A percentile compares a stretch with the other conserved stretches of the same genome.
Conservation (phyloP, 495 filamentous ascomycete genomes). For the Letharia columbiana region DNA sequence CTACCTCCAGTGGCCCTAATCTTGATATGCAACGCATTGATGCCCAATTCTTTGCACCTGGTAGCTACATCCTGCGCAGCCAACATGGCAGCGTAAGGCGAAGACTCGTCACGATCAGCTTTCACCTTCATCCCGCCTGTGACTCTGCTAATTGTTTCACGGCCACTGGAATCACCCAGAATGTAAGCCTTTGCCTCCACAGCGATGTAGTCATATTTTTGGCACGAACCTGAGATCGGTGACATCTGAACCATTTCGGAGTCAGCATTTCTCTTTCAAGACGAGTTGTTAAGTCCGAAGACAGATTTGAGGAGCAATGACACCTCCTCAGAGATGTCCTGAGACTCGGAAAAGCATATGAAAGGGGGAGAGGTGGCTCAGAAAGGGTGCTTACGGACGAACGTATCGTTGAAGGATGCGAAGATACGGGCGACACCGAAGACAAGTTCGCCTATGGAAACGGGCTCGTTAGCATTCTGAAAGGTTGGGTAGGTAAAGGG, state of each 20-base stretch:
- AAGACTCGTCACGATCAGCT: conserved; percentile 99
- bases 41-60: conserved; percentile 98
- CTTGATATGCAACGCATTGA: conserved; percentile 99
- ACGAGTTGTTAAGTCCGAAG: neutral
- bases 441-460: conserved; percentile 73
- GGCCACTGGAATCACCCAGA: conserved; percentile 73
- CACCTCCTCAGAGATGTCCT: neutral
- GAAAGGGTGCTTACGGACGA: conserved; percentile 49
- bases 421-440: conserved; percentile 99
- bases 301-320: neutral
- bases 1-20: conserved; percentile 96
- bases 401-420: conserved; percentile 97
- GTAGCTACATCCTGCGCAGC: conserved; percentile 87
- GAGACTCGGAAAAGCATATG: neutral
- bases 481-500: conserved; percentile 3
- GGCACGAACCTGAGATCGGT: conserved; percentile 90
- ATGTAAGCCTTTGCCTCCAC: conserved; percentile 47
- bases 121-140: conserved; percentile 99
- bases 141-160: conserved; percentile 98
- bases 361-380: neutral
- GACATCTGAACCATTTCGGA: conserved; percentile 44
- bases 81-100: conserved; percentile 99
- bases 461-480: conserved; percentile 5
- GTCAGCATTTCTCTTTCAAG: neutral
- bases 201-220: conserved; percentile 15